Evolutionary conservation across 2,329 filamentous ascomycete genomes (phyloP).

Genomic region (Paraphoma chrysanthemicola): DNA sequence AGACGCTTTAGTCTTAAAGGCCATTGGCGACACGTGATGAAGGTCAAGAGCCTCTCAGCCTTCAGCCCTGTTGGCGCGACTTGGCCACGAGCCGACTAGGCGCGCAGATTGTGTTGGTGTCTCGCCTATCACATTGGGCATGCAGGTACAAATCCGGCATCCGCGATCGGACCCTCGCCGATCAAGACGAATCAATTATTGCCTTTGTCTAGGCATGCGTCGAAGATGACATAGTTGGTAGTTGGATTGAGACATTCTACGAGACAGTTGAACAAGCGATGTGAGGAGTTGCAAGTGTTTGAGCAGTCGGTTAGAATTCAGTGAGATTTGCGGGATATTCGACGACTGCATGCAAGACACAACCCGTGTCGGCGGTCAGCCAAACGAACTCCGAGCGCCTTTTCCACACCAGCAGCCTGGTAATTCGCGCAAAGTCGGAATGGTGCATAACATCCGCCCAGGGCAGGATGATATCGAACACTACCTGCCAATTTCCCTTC

Average conservation of each 20-base stretch:
- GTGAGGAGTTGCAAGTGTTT: not conserved
- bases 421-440: conserved; percentile 4
- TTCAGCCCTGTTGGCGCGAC: conserved; percentile 16
- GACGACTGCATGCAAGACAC: not conserved
- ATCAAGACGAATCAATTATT: not conserved
- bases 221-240: too few species aligned
- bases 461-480: not conserved
- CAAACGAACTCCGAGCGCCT: not conserved
- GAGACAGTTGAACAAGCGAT: too few species aligned
- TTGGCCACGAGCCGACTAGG: conserved; percentile 9
- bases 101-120: conserved; percentile 16
- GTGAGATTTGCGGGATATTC: not conserved
- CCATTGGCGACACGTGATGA: conserved; percentile 13
- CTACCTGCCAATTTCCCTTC: conserved; percentile 65
- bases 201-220: not conserved
- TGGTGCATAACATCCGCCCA: not conserved
- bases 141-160: conserved; percentile 27
- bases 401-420: not conserved
- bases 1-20: conserved; percentile 5
- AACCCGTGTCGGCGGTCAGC: not conserved
- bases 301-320: not conserved
- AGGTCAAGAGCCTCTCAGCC: conserved; percentile 1
- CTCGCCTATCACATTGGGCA: conserved; percentile 22
- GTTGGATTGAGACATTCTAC: too few species aligned
- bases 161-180: not conserved